These are phyloP conservation scores for Phialophora verrucosa DNA, from an alignment of 2,329 filamentous ascomycete species.

Conservation along the genomic window DNA sequence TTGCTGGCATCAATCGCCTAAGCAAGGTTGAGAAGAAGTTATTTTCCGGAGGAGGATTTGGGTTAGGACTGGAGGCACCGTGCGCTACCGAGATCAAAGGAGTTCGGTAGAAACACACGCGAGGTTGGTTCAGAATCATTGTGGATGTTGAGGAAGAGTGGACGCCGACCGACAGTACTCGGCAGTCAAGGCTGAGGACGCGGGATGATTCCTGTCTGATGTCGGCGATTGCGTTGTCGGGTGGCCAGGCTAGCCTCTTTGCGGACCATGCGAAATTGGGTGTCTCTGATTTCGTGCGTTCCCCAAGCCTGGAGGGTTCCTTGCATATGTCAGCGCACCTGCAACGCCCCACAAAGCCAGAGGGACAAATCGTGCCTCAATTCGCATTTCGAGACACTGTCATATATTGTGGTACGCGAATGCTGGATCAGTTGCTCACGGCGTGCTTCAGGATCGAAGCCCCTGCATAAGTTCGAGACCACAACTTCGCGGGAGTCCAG, in stretches of 20 bases:
- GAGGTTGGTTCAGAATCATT: conserved; percentile 17
- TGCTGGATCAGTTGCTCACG: conserved; percentile 6
- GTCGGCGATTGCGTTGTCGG: conserved; percentile 5
- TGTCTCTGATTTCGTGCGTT: conserved; percentile 36
- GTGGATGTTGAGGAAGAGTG: neutral
- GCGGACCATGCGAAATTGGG: conserved; percentile 27
- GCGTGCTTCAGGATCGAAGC: conserved; percentile 3
- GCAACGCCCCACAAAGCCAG: neutral
- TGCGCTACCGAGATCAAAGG: conserved; percentile 21
- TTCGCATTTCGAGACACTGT: conserved; percentile 4
- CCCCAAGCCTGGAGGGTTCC: conserved; percentile 6
- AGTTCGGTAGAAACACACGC: conserved; percentile 9
- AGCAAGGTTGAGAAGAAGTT: neutral
- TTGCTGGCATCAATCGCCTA: conserved; percentile 14
- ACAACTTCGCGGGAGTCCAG: neutral
- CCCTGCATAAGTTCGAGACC: conserved; percentile 17
- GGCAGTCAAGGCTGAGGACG: neutral
- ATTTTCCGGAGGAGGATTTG: neutral
- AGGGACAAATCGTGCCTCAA: too few species aligned
- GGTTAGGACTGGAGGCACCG: conserved; percentile 1
- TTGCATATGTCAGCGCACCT: conserved; percentile 21
- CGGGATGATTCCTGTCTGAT: neutral
- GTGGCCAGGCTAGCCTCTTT: conserved; percentile 1
- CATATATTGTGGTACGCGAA: too few species aligned
- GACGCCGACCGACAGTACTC: conserved; percentile 9